Conservation (phyloP, 1,284 basidiomycete genomes). For the Stygiomarasmius scandens region DNA sequence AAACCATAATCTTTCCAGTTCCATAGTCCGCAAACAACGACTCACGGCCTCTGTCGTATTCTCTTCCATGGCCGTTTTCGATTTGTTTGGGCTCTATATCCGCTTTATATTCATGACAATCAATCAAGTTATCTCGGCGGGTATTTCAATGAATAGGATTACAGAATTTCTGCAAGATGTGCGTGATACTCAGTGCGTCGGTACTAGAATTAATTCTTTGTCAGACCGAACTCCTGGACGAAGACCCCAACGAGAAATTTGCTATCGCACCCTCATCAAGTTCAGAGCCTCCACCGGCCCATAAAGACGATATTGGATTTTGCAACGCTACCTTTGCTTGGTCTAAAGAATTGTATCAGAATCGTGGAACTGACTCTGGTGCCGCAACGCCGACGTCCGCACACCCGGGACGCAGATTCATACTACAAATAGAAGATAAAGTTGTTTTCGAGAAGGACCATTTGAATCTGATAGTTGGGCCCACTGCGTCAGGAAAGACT, state of each 20-base stretch:
- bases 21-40: conserved; percentile 21
- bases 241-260: conserved; percentile 30
- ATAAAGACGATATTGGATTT: conserved; percentile 40
- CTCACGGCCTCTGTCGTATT: conserved; percentile 16
- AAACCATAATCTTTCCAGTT: too few relatives aligned
- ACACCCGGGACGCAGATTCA: conserved; percentile 43
- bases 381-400: conserved; percentile 24
- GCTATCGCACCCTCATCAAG: conserved; percentile 26
- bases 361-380: conserved; percentile 6
- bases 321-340: conserved; percentile 46
- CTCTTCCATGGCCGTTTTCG: conserved; percentile 24
- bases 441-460: conserved; percentile 47
- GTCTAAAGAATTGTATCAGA: conserved; percentile 28
- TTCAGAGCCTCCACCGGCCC: conserved; percentile 25
- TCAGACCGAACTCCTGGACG: conserved; percentile 54
- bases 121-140: conserved; percentile 26
- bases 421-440: conserved; percentile 49
- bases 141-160: conserved; percentile 48
- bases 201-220: not conserved
- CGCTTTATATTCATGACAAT: not conserved
- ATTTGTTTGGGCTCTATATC: conserved; percentile 14
- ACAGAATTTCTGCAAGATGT: conserved; percentile 45
- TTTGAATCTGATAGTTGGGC: conserved; percentile 32
- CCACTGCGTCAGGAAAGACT: conserved; percentile 41
- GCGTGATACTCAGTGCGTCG: not conserved